A percentile compares a stretch with the other conserved stretches of the same genome.
Conservation (phyloP, 352 stramenopile species). For the Globisporangium uncinulatum region DNA sequence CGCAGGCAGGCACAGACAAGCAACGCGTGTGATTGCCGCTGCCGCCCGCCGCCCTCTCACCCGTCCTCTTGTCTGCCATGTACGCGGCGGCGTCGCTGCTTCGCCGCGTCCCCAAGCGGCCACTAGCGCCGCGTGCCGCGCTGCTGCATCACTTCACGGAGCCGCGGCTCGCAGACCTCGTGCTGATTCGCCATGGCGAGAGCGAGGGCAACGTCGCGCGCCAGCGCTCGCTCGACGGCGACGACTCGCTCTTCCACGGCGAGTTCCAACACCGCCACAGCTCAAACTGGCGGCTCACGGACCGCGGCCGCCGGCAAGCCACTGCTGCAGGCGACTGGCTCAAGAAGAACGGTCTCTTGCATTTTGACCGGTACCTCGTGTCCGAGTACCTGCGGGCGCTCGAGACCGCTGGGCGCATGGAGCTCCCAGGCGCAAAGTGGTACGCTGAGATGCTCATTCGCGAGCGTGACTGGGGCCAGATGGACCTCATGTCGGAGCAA, state of each 20-base stretch:
- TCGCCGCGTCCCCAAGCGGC: constrained; percentile 7
- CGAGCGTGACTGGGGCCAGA: constrained; percentile 85
- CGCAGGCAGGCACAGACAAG: neutral
- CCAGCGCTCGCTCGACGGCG: constrained; percentile 72
- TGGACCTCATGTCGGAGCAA: constrained; percentile 88
- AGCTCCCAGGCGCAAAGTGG: constrained; percentile 69
- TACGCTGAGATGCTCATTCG: constrained; percentile 87
- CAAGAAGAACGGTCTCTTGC: constrained; percentile 61
- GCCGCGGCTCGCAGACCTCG: constrained; percentile 67
- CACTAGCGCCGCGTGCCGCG: constrained; percentile 7
- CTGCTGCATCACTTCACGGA: constrained; percentile 23
- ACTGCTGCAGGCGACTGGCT: constrained; percentile 77
- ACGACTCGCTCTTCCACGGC: constrained; percentile 82
- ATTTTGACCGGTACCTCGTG: constrained; percentile 84
- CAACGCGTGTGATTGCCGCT: too few species aligned
- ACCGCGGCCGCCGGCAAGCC: constrained; percentile 70
- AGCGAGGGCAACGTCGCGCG: constrained; percentile 86
- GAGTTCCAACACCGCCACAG: constrained; percentile 89
- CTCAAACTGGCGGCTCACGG: constrained; percentile 84
- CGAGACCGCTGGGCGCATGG: constrained; percentile 78
- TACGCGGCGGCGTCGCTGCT: constrained; percentile 13
- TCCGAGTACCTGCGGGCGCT: constrained; percentile 86
- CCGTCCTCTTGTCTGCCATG: constrained; percentile 2
- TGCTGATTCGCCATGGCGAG: constrained; percentile 87
- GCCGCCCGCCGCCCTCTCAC: too few species aligned